Percentiles rank a stretch among this genome's conserved stretches.
phyloP scores from a whole-genome alignment of 345 rosid species.

The Hirschfeldia incana region DNA sequence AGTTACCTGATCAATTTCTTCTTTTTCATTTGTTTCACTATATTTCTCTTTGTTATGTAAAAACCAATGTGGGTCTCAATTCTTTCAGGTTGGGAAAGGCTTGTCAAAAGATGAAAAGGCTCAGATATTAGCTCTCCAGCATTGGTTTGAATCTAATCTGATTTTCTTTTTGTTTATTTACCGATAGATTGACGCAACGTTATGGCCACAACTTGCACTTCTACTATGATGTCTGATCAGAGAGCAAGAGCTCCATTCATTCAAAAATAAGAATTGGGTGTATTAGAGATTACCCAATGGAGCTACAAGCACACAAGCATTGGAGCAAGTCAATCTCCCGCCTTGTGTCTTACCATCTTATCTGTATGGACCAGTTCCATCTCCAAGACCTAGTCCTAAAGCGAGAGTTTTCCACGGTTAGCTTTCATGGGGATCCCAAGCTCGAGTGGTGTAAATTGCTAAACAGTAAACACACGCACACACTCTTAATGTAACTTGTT shows the following conservation, averaged over 20 bases:
- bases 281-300: slow-evolving; percentile 70
- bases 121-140: slow-evolving; percentile 69
- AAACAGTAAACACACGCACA: too few species aligned
- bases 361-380: slow-evolving; percentile 48
- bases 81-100: slow-evolving; percentile 67
- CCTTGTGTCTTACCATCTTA: slow-evolving; percentile 45
- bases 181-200: slow-evolving; percentile 80
- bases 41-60: not conserved
- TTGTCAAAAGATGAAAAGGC: slow-evolving; percentile 73
- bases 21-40: not conserved
- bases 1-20: slow-evolving; percentile 28
- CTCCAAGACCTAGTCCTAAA: slow-evolving; percentile 55
- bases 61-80: slow-evolving; percentile 7
- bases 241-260: slow-evolving; percentile 47
- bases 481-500: not conserved
- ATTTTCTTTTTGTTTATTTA: not conserved
- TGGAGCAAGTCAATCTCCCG: slow-evolving; percentile 65
- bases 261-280: slow-evolving; percentile 73
- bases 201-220: slow-evolving; percentile 91
- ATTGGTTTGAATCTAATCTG: slow-evolving; percentile 52
- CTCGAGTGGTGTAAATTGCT: slow-evolving; percentile 41
- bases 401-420: slow-evolving; percentile 48
- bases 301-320: slow-evolving; percentile 57
- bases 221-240: slow-evolving; percentile 71
- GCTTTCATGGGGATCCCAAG: slow-evolving; percentile 50